Conservation (phyloP, 768 basidiomycete species). For the Mycena indigotica region DNA sequence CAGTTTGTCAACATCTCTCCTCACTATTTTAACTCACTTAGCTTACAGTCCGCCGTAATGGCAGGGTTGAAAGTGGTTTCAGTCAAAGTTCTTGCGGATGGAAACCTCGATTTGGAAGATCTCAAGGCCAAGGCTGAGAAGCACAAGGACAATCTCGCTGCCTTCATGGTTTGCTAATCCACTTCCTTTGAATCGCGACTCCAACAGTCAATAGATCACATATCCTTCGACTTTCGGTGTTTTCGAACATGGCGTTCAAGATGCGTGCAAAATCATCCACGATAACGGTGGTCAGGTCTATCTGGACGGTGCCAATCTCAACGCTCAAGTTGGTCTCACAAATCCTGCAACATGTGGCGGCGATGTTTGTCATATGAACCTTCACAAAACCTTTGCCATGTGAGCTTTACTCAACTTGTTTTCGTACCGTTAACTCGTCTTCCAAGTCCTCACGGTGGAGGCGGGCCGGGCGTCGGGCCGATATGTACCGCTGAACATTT, state of each 20-base stretch:
- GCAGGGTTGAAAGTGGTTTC: slow-evolving; percentile 95
- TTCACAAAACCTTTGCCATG: slow-evolving; percentile 99
- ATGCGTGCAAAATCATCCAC: slow-evolving; percentile 92
- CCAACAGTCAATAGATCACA: slow-evolving; percentile 65
- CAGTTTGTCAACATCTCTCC: slow-evolving; percentile 52
- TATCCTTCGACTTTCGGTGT: slow-evolving; percentile 98
- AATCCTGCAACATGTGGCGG: slow-evolving; percentile 95
- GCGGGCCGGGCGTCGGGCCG: slow-evolving; percentile 94
- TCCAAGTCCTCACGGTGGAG: slow-evolving; percentile 92
- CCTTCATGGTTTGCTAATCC: slow-evolving; percentile 77
- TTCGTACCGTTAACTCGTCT: background rate
- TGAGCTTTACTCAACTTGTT: slow-evolving; percentile 39
- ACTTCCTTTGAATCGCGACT: background rate
- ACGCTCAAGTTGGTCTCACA: slow-evolving; percentile 91
- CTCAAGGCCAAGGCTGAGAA: slow-evolving; percentile 84
- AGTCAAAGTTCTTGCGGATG: slow-evolving; percentile 87
- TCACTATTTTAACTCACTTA: slow-evolving; percentile 33
- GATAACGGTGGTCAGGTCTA: slow-evolving; percentile 97
- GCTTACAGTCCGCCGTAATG: slow-evolving; percentile 98
- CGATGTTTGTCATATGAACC: slow-evolving; percentile 96
- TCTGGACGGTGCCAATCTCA: slow-evolving; percentile 94
- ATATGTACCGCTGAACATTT: slow-evolving; percentile 95
- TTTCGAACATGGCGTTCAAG: slow-evolving; percentile 88
- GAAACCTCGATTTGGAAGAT: slow-evolving; percentile 87
- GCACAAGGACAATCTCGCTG: slow-evolving; percentile 89